Base-by-base conservation (phyloP, 192 early-diverging fungal genomes). In the Lobosporangium transversale region DNA sequence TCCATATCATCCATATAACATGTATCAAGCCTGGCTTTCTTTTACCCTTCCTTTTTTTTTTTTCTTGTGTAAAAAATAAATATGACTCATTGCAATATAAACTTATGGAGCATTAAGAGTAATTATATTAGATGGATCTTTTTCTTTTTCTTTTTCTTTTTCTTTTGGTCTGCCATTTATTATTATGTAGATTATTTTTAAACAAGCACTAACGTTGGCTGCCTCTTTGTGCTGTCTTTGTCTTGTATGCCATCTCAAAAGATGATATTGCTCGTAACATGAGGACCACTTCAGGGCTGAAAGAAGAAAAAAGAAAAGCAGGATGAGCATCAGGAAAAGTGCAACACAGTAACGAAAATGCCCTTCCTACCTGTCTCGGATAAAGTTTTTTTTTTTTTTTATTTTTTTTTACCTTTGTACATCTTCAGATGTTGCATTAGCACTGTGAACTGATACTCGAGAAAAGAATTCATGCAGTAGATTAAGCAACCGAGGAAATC, bases 391-490 rank as follows among this genome's bases (percentile, higher is more conserved):
- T 47, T 60, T 29, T 31, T 40, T 40, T 40, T 40, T 40, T 40
- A 10, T 40, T 40, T 40, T 40, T 40, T 21, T 12, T 58, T 61
- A 83, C 84, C 84, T 86, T 64, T 88, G 82, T 20, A 80, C 82
- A 50, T 88, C 80, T 37, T 83, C 83, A n/a, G 74, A 71, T 2
- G 81, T 26, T 1, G 65, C 37, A 10, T 55, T 76, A 10, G 78
- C 79, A 54, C 74, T 74, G 65, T 81, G 76, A 43, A 83, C 69
- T 15, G 84, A 83, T 6, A 88, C 80, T 31, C 81, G 59, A 14
- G 81, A 83, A 70, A 88, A 88, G 57, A 88, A 86, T 27, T 83
- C 83, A 33, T 83, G 83, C 26, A 88, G 49, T 18, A 86, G 48
- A 14, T 79, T 78, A 54, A 88, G 55, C 8, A 88, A 31, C 36